A percentile compares a stretch with the other conserved stretches of the same genome.
phyloP scores from a whole-genome alignment of 768 basidiomycete genomes.

The Lentinula sp. region DNA sequence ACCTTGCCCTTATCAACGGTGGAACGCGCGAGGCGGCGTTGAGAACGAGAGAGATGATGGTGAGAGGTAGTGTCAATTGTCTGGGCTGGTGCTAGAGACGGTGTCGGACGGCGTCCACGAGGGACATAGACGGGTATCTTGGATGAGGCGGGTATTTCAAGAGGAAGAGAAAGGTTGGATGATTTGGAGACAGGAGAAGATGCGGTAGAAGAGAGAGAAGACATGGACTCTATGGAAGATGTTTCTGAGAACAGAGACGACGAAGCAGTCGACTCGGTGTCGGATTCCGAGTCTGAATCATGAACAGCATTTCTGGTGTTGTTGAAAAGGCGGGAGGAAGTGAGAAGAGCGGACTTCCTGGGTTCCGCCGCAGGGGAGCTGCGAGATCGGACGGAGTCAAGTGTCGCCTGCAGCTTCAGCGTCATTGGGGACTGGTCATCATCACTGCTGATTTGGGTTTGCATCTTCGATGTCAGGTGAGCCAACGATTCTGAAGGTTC shows the following conservation, averaged over 20 bases:
- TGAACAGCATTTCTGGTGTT: not conserved
- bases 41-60: not conserved
- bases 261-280: conserved; percentile 4
- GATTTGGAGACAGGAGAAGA: not conserved
- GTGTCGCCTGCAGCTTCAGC: not conserved
- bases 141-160: not conserved
- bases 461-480: not conserved
- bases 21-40: not conserved
- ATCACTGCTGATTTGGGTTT: not conserved
- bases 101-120: not conserved
- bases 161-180: not conserved
- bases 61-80: not conserved
- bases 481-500: not conserved
- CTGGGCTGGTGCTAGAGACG: too few species aligned
- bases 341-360: not conserved
- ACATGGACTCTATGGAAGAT: not conserved
- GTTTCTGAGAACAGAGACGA: not conserved
- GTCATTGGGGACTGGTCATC: not conserved
- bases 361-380: not conserved
- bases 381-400: conserved; percentile 4
- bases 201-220: not conserved
- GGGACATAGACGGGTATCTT: not conserved
- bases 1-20: conserved; percentile 2
- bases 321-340: not conserved
- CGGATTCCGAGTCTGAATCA: conserved; percentile 5